Evolutionary conservation across 108 stramenopile genomes (phyloP), one percentile per base, ranked within the genome.

Genomic region (Pseudonitzschia pungens): DNA sequence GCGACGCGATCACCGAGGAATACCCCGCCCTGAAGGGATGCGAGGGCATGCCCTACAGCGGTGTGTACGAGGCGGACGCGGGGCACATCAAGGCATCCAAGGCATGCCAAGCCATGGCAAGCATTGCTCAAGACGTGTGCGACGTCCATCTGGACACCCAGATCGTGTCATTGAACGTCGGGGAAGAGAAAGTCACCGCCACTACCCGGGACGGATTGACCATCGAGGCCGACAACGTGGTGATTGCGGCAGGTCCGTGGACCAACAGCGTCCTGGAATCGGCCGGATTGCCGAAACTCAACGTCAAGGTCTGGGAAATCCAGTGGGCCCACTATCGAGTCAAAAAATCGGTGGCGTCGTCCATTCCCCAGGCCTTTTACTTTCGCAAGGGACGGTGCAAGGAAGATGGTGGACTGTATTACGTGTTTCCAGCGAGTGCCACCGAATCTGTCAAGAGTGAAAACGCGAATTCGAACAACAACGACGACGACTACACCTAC

Each of bases 311-410:
- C 27, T 81, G 80, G 80, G 41, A 73, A 69, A 67, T 81, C n/a
- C 80, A 81, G 44, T 81, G 80, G 80, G 80, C 76, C 45, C 80
- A 81, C 51, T 81, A 81, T 72, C 66, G 72, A 26, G 76, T 81
- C 3, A 57, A 77, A 2, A 59, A 32, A 18, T 44, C 57, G 20
- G 72, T 77, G 8, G 71, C 72, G 7, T 70, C 53, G 4, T 68
- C 75, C n/a, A 77, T 81, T 65, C 80, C 80, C 0, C 80, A 81
- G 42, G 76, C 76, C 20, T 81, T 81, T 33, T 72, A 77, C 33
- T 81, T 81, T 48, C 71, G 76, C 20, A 81, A 81, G 53, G 68
- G 52, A 28, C 32, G 53, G 20, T 60, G 36, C 41, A 55, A 77
- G 32, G 59, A 54, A 59, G 81, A 81, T 63, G 76, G 81, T 18